phyloP scores from a whole-genome alignment of 768 basidiomycete species.

The Agaricus bisporus region DNA sequence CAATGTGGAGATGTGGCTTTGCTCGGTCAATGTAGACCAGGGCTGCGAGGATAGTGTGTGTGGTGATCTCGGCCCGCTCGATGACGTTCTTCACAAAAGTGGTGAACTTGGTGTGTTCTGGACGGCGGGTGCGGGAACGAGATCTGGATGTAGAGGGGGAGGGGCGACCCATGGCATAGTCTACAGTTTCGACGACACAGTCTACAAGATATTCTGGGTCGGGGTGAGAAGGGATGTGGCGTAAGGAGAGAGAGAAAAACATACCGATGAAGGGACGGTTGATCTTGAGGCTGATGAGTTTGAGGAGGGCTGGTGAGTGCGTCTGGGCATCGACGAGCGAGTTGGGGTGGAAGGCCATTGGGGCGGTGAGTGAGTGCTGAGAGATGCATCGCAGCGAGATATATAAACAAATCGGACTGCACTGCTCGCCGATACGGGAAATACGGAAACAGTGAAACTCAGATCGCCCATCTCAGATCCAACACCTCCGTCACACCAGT shows the following conservation, averaged over 20 bases:
- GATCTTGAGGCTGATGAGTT: constrained; percentile 64
- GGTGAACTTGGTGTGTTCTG: constrained; percentile 52
- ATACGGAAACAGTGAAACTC: constrained; percentile 22
- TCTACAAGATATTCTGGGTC: constrained; percentile 65
- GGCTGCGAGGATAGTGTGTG: constrained; percentile 60
- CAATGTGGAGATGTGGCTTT: constrained; percentile 74
- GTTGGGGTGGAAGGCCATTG: constrained; percentile 29
- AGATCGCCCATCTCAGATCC: constrained; percentile 13
- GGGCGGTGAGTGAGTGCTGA: constrained; percentile 5
- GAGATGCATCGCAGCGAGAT: constrained; percentile 8
- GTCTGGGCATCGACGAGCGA: constrained; percentile 56
- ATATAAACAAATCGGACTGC: constrained; percentile 29
- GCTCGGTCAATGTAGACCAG: constrained; percentile 77
- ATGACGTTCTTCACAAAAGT: constrained; percentile 66
- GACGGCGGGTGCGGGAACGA: constrained; percentile 37
- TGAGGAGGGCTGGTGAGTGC: constrained; percentile 61
- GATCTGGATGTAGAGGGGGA: constrained; percentile 46
- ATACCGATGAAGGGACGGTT: constrained; percentile 57
- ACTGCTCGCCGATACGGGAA: constrained; percentile 27
- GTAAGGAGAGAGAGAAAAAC: constrained; percentile 19
- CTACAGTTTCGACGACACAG: constrained; percentile 64
- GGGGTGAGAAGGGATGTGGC: constrained; percentile 3
- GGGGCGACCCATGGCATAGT: constrained; percentile 68
- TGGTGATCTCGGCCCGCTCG: constrained; percentile 65
- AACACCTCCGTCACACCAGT: neutral